These are phyloP conservation scores for Hippophae rhamnoides DNA, from an alignment of 306 rosid genomes.

Conservation along the genomic window DNA sequence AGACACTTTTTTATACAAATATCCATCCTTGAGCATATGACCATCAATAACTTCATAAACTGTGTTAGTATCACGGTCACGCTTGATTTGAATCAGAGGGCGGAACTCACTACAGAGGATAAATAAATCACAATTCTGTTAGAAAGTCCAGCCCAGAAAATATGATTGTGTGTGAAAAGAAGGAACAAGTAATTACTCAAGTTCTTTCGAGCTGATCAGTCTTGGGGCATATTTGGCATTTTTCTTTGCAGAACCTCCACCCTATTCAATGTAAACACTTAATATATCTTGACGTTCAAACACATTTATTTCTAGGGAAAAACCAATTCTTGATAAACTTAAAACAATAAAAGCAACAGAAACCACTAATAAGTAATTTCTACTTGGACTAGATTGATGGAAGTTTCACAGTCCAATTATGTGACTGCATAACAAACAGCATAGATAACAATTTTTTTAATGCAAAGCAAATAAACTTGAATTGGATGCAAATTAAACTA, in stretches of 20 bases:
- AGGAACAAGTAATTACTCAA: conserved; percentile 49
- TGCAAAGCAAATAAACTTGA: no score
- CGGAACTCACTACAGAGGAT: conserved; percentile 61
- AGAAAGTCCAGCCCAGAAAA: background rate
- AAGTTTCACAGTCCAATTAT: background rate
- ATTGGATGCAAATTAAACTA: no score
- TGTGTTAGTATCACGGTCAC: conserved; percentile 63
- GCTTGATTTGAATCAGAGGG: conserved; percentile 67
- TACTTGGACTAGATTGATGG: background rate
- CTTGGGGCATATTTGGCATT: conserved; percentile 58
- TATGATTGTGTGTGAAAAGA: background rate
- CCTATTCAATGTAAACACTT: conserved; percentile 37
- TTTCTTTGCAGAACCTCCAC: conserved; percentile 58
- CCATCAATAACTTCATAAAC: conserved; percentile 68
- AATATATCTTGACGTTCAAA: background rate
- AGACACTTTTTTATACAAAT: conserved; percentile 66
- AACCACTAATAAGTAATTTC: background rate
- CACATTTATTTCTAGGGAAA: background rate
- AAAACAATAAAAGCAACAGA: background rate
- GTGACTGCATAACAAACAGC: no score
- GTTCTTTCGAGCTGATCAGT: conserved; percentile 84
- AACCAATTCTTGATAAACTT: conserved; percentile 1
- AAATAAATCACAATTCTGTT: conserved; percentile 10
- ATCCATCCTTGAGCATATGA: conserved; percentile 77
- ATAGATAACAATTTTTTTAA: no score